Conservation (phyloP, 2,329 filamentous ascomycete species). For the Aureobasidium vineae region DNA sequence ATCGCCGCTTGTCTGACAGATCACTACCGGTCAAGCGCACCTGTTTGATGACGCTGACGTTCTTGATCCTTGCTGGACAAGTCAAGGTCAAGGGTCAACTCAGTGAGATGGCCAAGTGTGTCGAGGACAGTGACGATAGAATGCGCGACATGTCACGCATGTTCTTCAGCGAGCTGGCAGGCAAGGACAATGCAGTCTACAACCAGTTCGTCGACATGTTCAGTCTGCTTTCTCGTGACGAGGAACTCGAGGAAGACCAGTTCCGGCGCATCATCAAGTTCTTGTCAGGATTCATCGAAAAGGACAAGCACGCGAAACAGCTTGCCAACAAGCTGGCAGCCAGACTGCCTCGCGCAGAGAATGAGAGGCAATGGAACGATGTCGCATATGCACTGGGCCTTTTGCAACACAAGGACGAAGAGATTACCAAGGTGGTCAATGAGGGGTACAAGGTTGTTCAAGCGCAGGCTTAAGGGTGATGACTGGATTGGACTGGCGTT, state of each 20-base stretch:
- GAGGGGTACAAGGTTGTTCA: constrained; percentile 66
- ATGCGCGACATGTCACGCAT: constrained; percentile 92
- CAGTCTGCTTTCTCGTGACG: constrained; percentile 80
- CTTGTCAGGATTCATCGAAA: constrained; percentile 92
- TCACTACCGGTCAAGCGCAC: constrained; percentile 93
- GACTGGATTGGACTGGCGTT: not conserved
- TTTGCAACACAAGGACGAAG: constrained; percentile 89
- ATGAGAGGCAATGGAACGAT: constrained; percentile 95
- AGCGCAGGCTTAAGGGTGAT: constrained; percentile 38
- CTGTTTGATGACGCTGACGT: constrained; percentile 97
- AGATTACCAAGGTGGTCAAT: constrained; percentile 72
- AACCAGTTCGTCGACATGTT: constrained; percentile 99
- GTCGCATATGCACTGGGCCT: constrained; percentile 88
- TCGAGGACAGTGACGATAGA: constrained; percentile 92
- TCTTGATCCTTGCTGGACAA: constrained; percentile 93
- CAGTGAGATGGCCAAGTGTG: constrained; percentile 98
- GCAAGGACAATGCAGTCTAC: constrained; percentile 98
- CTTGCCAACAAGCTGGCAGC: constrained; percentile 90
- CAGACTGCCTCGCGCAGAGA: constrained; percentile 79
- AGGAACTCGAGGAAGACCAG: constrained; percentile 75
- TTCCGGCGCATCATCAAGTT: constrained; percentile 89
- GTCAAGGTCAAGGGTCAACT: constrained; percentile 99
- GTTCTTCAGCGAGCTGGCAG: constrained; percentile 98
- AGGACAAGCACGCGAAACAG: constrained; percentile 98
- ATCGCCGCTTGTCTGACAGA: constrained; percentile 83